Evolutionary conservation across 768 basidiomycete species (phyloP).

Genomic region (Naganishia vaughanmartiniae): DNA sequence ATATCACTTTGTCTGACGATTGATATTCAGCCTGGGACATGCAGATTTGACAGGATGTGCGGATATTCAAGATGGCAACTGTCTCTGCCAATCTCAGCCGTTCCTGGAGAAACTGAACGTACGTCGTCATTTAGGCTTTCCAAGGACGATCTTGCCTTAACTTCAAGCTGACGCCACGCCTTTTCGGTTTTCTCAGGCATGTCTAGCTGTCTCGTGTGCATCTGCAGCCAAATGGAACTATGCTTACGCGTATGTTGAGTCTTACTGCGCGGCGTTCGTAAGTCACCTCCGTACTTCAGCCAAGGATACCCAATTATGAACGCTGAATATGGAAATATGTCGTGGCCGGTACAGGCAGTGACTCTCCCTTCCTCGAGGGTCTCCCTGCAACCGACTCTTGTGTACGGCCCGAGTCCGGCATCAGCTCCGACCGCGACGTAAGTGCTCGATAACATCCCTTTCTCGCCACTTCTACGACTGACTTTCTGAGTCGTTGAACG

Average conservation of each 20-base stretch:
- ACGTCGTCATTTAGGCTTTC: background rate
- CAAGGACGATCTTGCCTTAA: background rate
- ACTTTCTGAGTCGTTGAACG: background rate
- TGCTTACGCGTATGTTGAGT: background rate
- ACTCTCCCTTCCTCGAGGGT: background rate
- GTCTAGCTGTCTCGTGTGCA: background rate
- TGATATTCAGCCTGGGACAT: background rate
- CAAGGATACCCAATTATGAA: background rate
- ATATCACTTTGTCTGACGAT: background rate
- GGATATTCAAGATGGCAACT: background rate
- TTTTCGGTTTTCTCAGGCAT: background rate
- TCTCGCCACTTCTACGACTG: background rate
- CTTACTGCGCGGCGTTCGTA: slow-evolving; percentile 8
- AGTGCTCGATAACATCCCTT: background rate
- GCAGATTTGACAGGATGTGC: slow-evolving; percentile 4
- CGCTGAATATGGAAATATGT: background rate
- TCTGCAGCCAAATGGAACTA: slow-evolving; percentile 3
- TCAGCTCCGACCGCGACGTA: background rate
- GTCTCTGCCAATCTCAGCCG: slow-evolving; percentile 2
- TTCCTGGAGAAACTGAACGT: background rate
- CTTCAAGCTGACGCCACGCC: background rate
- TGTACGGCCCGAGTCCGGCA: background rate
- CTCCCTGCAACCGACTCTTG: background rate
- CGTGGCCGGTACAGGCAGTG: background rate
- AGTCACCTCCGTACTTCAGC: background rate